Conservation (phyloP, 768 basidiomycete genomes). For the Mycena galericulata region DNA sequence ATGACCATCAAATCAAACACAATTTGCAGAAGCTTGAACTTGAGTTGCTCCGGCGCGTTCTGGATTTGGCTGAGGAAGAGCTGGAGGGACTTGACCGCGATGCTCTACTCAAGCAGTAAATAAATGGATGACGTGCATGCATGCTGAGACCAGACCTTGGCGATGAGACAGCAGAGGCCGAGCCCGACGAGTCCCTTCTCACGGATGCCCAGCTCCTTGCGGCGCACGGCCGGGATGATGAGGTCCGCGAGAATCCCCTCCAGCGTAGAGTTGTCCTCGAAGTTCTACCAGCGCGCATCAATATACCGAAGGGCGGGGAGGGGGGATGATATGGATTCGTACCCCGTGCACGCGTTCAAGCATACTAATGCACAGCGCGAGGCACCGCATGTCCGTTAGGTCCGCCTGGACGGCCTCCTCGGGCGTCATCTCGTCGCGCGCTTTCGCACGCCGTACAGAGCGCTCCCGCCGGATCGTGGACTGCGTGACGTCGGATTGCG, state of each 20-base stretch:
- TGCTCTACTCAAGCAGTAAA: too few species aligned
- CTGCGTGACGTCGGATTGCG: conserved; percentile 43
- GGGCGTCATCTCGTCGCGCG: conserved; percentile 70
- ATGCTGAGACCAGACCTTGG: conserved; percentile 63
- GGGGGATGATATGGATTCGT: conserved; percentile 47
- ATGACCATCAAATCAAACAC: conserved; percentile 93
- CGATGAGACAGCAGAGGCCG: conserved; percentile 89
- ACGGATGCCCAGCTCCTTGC: conserved; percentile 85
- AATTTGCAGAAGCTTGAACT: conserved; percentile 83
- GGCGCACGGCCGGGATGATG: conserved; percentile 90
- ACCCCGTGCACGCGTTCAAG: conserved; percentile 93
- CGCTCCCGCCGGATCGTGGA: conserved; percentile 33
- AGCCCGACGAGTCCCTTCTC: conserved; percentile 86
- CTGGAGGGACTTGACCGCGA: conserved; percentile 78
- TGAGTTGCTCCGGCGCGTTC: conserved; percentile 79
- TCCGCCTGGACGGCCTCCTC: conserved; percentile 78
- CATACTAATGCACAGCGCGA: conserved; percentile 87
- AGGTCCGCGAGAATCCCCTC: conserved; percentile 87
- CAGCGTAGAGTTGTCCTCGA: conserved; percentile 84
- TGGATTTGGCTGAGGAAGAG: conserved; percentile 89
- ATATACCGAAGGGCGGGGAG: conserved; percentile 6
- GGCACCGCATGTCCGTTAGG: conserved; percentile 82
- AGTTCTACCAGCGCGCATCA: conserved; percentile 60
- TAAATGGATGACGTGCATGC: too few species aligned
- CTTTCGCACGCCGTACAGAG: conserved; percentile 49